phyloP scores from a whole-genome alignment of 225 moss, liverwort and hornwort genomes.

The Straminergon stramineum region DNA sequence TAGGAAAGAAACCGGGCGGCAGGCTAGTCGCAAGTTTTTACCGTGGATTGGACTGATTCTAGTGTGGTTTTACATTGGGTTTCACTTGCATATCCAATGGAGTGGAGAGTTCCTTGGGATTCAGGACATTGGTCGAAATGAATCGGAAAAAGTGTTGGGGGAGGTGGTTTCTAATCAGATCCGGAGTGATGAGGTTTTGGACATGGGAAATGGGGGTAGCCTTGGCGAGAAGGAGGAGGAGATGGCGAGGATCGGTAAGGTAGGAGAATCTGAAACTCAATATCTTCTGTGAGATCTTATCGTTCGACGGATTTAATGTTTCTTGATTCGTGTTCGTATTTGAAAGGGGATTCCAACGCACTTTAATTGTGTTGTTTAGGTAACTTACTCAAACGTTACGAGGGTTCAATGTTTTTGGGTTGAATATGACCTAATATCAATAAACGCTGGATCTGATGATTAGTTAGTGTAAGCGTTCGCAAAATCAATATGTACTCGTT shows the following conservation, averaged over 20 bases:
- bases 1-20: conserved; percentile 2
- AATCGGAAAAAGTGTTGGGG: background rate
- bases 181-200: background rate
- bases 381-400: background rate
- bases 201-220: background rate
- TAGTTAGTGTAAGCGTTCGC: background rate
- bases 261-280: background rate
- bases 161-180: background rate
- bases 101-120: background rate
- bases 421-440: background rate
- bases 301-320: background rate
- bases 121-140: background rate
- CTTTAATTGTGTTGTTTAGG: background rate
- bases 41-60: conserved; percentile 49
- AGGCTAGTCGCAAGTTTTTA: conserved; percentile 9
- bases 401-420: background rate
- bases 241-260: background rate
- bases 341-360: background rate
- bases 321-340: background rate
- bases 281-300: background rate
- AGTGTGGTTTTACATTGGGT: conserved; percentile 45
- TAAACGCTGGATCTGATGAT: background rate
- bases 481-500: background rate
- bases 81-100: conserved; percentile 43
- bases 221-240: background rate